Base-by-base conservation (phyloP, 1,284 basidiomycete genomes). In the Rhodotorula sp. region DNA sequence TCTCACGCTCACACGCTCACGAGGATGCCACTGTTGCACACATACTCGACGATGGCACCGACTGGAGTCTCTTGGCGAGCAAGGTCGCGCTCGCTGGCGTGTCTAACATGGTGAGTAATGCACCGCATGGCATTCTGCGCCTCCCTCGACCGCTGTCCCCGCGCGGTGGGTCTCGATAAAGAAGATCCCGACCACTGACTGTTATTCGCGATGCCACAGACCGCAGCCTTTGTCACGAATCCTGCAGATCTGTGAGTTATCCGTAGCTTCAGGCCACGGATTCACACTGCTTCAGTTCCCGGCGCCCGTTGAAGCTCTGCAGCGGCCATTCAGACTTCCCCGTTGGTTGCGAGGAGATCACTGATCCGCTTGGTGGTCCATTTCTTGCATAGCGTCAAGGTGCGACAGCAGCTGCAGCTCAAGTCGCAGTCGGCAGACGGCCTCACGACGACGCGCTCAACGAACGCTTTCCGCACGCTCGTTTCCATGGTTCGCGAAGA, bases 371-470 rank as follows among this genome's bases (percentile, higher is more conserved):
- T 19, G 21, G n/a, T 14, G 41, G n/a, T 56, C 25, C 0, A n/a
- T 23, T 46, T 10, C 7, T 9, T 9, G 27, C 41, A 16, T 55
- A 73, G 72, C 23, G 48, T 73, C 64, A 76, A 79, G 61, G 78
- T 79, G n/a, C 73, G 78, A 3, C 78, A 79, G 48, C 78, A 79
- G 45, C 68, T 79, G 14, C 66, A 72, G 25, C 66, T 61, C 21
- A 65, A 56, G 8, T 50, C 61, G 12, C 50, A 64, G 17, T 23
- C 45, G 58, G 44, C 45, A 25, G 34, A 60, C 63, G 55, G 45
- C 60, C 2, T 34, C 56, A 42, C 49, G 44, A 9, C 55, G 44
- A 42, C 53, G 27, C 58, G 70, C 16, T 70, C 74, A 16, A 77
- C 76, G 5, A 66, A 64, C 61, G 77, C 75, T 57, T 61, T 64